phyloP scores from a whole-genome alignment of 345 rosid species.

The Capsella bursapastoris region DNA sequence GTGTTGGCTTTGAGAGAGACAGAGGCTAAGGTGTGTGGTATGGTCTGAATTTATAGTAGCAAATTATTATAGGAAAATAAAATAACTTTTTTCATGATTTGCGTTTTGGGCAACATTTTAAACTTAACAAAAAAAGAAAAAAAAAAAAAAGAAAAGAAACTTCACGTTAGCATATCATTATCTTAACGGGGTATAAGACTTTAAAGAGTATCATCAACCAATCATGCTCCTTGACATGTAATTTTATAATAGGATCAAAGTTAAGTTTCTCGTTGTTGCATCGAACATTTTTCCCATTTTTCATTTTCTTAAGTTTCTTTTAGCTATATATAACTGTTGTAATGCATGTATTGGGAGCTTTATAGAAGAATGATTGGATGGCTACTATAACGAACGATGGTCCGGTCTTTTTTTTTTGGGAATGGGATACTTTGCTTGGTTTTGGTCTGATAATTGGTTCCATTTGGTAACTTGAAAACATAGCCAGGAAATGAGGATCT shows the following conservation, averaged over 20 bases:
- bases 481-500: too few species aligned
- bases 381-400: too few species aligned
- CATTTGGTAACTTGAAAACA: too few species aligned
- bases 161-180: slow-evolving; percentile 12
- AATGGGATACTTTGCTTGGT: too few species aligned
- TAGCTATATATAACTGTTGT: not conserved
- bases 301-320: not conserved
- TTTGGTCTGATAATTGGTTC: too few species aligned
- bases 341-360: not conserved
- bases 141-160: not conserved
- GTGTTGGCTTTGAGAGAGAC: slow-evolving; percentile 45
- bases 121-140: slow-evolving; percentile 26
- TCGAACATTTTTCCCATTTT: slow-evolving; percentile 7
- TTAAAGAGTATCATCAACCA: slow-evolving; percentile 21
- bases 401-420: too few species aligned
- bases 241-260: slow-evolving; percentile 17
- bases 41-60: slow-evolving; percentile 44
- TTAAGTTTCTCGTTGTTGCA: slow-evolving; percentile 6
- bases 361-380: too few species aligned
- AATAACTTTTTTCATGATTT: not conserved
- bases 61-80: slow-evolving; percentile 42
- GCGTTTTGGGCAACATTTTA: slow-evolving; percentile 16
- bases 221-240: slow-evolving; percentile 26
- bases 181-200: slow-evolving; percentile 13
- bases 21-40: slow-evolving; percentile 33